Base-by-base conservation (phyloP, 2,329 filamentous ascomycete genomes). In the Microsporum canis region DNA sequence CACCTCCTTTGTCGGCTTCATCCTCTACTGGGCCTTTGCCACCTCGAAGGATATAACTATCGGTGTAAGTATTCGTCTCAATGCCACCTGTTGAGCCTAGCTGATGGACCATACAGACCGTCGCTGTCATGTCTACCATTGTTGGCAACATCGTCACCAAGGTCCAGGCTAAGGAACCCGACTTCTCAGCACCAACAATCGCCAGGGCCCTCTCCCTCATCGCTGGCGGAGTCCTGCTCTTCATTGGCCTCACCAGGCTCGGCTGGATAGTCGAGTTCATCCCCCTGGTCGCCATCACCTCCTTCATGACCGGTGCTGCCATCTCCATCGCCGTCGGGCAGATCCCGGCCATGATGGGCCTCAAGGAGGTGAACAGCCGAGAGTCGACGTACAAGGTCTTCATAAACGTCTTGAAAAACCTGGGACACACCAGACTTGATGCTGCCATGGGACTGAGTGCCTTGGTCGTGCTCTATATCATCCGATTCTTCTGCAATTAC, bases 231-330 rank as follows among this genome's bases (percentile, higher is more conserved):
- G 85, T 83, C 66, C 77, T 80, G 14, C 77, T 87, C 27, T 75
- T 78, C 14, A 72, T 87, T 2, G 84, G 84, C 0, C 74, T 86
- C 0, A 75, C 86, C 27, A 84, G 83, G 59, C 79, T 87, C 3
- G 84, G 84, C 0, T 87, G 85, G 68, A 74, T 87, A 3, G 77
- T 87, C 23, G 83, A 87, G 63, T 87, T 85, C 66, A 82, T 87
- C 65, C 86, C 84, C 0, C 77, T 84, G 0, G 84, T 84, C 0
- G 82, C 87, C 1, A 76, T 87, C 0, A 83, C 78, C 5, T 84
- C 84, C 3, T 87, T 86, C 72, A 85, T 87, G 65, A 84, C 83
- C 0, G 84, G 84, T 1, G 84, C 84, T 1, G 84, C 83, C 29
- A 80, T 87, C 56, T 84, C 83, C 34, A 87, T 87, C 67, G 80